Evolutionary conservation across 441 rosid species (phyloP), one percentile per base, ranked within the genome.

Genomic region (Daphne laureola): DNA sequence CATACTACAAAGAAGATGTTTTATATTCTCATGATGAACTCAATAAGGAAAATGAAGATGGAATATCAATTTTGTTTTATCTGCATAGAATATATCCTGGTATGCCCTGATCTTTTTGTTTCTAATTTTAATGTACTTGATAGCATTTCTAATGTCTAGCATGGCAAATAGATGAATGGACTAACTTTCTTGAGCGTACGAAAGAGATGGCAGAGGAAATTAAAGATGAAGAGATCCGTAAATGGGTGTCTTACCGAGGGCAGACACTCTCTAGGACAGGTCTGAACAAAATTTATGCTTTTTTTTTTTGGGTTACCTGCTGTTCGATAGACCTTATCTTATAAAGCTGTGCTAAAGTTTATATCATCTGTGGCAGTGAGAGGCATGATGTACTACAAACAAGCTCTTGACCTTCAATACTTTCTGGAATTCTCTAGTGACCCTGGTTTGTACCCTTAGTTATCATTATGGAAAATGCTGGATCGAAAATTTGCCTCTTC

Each of bases 231-330:
- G 55, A 54, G 55, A 66, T 45, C 57, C 77, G 97, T 46, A 78
- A 71, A 27, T 93, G 99, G 99, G 96, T 84, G 54, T 93, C 99
- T 43, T 93, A 82, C 73, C 82, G 96, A 73, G 95, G 76, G 13
- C 99, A 93, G 74, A 93, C 99, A 17, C 89, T 93, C 59, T 83
- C 96, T 12, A 79, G 96, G 71, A 93, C 99, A 75, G 99, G 99
- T 93, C 45, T 36, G n/a, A 9, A 49, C 46, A 9, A 43, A 46
- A 11, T 40, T 4, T 23, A 50, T 41, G 16, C 21, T 23, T 3
- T 15, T 55, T 43, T 11, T 62, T 54, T 61, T n/a, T n/a, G n/a
- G n/a, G 63, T 17, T 49, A 55, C 42, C 61, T 54, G 52, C 55
- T 55, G 21, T 51, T 16, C 58, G 54, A 23, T 56, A 14, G 56